Base-by-base conservation (phyloP, 768 basidiomycete genomes). In the Serendipita indica region DNA sequence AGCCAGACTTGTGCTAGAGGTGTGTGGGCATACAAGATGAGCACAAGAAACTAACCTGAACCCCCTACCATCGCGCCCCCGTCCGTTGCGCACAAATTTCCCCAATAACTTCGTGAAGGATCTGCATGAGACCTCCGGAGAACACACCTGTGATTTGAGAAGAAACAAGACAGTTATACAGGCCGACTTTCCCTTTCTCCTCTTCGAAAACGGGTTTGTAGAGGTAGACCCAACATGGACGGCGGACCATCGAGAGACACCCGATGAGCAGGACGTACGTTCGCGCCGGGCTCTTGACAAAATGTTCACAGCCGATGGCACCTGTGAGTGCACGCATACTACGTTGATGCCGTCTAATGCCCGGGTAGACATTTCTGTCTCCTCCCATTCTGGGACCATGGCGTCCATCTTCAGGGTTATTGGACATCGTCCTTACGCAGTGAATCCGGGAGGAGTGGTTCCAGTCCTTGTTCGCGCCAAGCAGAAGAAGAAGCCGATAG, bases 91-190 rank as follows among this genome's bases (percentile, higher is more conserved):
- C 27, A 43, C 41, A 18, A 6, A 43, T n/a, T 10, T 10, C 35
- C 35, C 49, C 27, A 12, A 25, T 20, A 35, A 7, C 14, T 60
- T 22, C 41, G 13, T 43, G 5, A 59, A 88, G 86, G 75, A 82
- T 60, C 76, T 79, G 49, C 78, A 85, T 30, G 86, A 89, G 67
- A 74, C 74, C 61, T 77, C 79, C 60, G 79, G 84, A 0, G 74
- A 78, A 1, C 84, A 86, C 60, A 86, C 84, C 0, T 86, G 84
- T 64, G 86, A 89, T 67, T 75, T 77, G 62, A 77, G 86, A 13
- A 72, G 73, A 18, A 71, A 74, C 1, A 72, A 69, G 32, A 72
- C 77, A 0, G 73, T 77, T 58, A 81, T 88, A 60, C 63, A 67
- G 0, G 59, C 60, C 0, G 63, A 72, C 3, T 86, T 79, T 64